Percentiles rank a stretch among this genome's conserved stretches.
Conservation (phyloP, 352 stramenopile species). For the Pythium plurisporium region DNA sequence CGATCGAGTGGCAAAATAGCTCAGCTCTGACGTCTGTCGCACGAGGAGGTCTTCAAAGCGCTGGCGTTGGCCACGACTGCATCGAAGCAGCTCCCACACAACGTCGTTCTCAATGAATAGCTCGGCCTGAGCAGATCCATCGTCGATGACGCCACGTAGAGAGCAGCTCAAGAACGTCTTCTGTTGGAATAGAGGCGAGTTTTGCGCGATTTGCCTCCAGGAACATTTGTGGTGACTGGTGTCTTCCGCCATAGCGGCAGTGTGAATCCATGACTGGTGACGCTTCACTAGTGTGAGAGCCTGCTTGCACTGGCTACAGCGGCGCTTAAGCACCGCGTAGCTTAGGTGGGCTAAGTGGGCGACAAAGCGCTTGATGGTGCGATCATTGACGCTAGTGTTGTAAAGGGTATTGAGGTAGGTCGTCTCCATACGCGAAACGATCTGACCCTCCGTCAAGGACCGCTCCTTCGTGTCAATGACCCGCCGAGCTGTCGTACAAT, state of each 20-base stretch:
- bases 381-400: conserved; percentile 31
- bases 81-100: conserved; percentile 66
- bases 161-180: conserved; percentile 42
- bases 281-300: conserved; percentile 39
- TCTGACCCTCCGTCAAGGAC: conserved; percentile 19
- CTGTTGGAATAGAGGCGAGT: conserved; percentile 26
- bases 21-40: conserved; percentile 42
- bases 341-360: conserved; percentile 69
- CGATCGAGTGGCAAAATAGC: conserved; percentile 46
- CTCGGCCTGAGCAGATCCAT: conserved; percentile 72
- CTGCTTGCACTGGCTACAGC: conserved; percentile 52
- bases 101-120: conserved; percentile 64
- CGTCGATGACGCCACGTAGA: conserved; percentile 66
- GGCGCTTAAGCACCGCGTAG: conserved; percentile 72
- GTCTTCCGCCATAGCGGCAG: not conserved
- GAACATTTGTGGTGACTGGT: not conserved
- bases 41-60: conserved; percentile 47
- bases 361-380: conserved; percentile 48
- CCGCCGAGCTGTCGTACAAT: conserved; percentile 8
- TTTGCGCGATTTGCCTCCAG: conserved; percentile 33
- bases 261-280: conserved; percentile 40
- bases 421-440: conserved; percentile 39
- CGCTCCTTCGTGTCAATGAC: not conserved
- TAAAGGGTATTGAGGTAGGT: conserved; percentile 49
- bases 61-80: conserved; percentile 30